phyloP scores from a whole-genome alignment of 352 stramenopile species.

The Peronospora belbahrii region DNA sequence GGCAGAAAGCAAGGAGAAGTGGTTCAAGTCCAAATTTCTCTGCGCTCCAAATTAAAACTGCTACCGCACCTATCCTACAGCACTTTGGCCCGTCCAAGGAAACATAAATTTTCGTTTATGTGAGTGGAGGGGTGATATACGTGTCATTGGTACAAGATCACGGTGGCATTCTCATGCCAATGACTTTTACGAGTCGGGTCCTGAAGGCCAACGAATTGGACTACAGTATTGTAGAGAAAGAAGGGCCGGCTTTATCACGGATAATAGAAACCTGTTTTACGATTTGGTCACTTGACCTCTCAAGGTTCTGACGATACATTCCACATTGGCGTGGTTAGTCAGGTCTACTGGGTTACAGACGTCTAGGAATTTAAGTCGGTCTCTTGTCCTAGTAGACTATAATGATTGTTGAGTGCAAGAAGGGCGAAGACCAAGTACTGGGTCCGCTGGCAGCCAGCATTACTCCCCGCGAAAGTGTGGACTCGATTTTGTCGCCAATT shows the following conservation, averaged over 20 bases:
- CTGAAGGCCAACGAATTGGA: no score
- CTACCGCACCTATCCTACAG: neutral
- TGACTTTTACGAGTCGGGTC: no score
- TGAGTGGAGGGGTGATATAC: neutral
- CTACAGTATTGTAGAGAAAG: no score
- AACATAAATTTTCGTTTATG: neutral
- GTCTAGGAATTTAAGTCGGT: neutral
- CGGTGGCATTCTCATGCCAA: no score
- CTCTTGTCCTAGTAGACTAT: neutral
- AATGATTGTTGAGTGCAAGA: neutral
- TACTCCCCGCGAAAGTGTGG: neutral
- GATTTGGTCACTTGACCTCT: no score
- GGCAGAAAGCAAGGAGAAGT: neutral
- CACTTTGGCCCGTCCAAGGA: neutral
- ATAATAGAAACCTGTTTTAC: no score
- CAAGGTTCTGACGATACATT: no score
- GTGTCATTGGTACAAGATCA: no score
- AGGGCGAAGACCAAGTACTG: neutral
- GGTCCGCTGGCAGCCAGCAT: neutral
- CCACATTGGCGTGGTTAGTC: no score
- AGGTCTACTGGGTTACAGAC: no score
- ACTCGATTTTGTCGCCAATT: neutral
- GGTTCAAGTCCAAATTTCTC: neutral
- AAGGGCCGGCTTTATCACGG: no score
- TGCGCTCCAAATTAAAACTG: neutral